Base-by-base conservation (phyloP, 768 basidiomycete genomes). In the Tulasnella sp. region DNA sequence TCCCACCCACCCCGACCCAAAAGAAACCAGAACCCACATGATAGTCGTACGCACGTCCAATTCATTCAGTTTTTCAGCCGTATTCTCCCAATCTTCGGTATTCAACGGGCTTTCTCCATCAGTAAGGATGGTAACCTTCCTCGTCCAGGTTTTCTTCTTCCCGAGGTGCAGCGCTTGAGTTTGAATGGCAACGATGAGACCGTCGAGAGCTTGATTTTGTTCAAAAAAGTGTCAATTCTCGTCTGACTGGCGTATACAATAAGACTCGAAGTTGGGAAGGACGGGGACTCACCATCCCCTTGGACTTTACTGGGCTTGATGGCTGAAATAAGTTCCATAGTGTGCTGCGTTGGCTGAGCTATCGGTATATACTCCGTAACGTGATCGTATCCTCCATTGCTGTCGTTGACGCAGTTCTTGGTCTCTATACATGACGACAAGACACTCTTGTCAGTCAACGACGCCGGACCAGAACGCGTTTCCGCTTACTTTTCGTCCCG, bases 181-280 rank as follows among this genome's bases (percentile, higher is more conserved):
- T 82, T 97, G 91, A 71, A 94, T 87, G 2, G 87, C 93, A 11
- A 97, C 94, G 78, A 97, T 91, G 38, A 98, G 83, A 6, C 91
- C 95, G 79, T 96, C 94, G 75, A 97, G 87, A 2, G 94, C 96
- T 86, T n/a, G n/a, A 42, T 34, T 34, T 34, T 7, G 15, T 4
- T 14, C 29, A 25, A 34, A 14, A 7, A 52, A 8, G 17, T 42
- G 3, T 19, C 49, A 15, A 31, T 39, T 12, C 19, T 2, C 37
- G 31, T 19, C 6, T 12, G 19, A 17, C 39, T 12, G 37, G 49
- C 3, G 29, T 11, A 36, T 8, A 17, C 6, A 38, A 12, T 54
- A 38, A 1, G 29, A 25, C 42, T 11, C 29, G 39, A 31, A 14
- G 5, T 4, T 39, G 38, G 7, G 19, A 2, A 17, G n/a, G 36